Conservation (phyloP, 75 land plant species). For the Selaginella moellendorffii region DNA sequence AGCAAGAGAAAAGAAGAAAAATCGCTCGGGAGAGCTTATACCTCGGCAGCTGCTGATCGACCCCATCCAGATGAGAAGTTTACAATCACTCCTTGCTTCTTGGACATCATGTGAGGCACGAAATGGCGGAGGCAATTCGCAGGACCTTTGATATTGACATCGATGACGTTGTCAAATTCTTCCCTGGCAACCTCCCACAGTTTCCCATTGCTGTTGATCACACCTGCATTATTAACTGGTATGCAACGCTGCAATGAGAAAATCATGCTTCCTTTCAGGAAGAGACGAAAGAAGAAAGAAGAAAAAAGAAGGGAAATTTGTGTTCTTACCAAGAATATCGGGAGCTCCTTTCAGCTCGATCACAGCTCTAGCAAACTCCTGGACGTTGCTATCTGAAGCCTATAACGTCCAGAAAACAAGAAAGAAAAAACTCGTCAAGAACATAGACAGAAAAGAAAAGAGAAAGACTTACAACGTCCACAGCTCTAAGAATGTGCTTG, state of each 20-base stretch:
- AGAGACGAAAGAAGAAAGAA: too few relatives aligned
- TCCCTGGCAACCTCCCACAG: slow-evolving; percentile 69
- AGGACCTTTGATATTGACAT: slow-evolving; percentile 69
- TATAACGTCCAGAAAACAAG: slow-evolving; percentile 16
- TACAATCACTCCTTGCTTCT: slow-evolving; percentile 50
- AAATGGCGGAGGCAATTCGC: slow-evolving; percentile 69
- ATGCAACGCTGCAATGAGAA: not conserved
- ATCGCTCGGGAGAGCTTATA: slow-evolving; percentile 8
- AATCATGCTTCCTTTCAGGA: not conserved
- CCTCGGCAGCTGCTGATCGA: slow-evolving; percentile 73
- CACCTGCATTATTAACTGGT: slow-evolving; percentile 80
- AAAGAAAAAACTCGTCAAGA: not conserved
- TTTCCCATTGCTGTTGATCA: slow-evolving; percentile 59
- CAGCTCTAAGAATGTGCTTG: not conserved
- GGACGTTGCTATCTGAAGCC: slow-evolving; percentile 47
- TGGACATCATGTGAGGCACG: slow-evolving; percentile 47
- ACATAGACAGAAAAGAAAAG: slow-evolving; percentile 3
- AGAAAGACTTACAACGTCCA: not conserved
- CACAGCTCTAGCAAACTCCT: slow-evolving; percentile 44
- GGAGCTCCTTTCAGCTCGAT: slow-evolving; percentile 46
- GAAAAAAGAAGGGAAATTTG: not conserved
- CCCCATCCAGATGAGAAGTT: slow-evolving; percentile 95
- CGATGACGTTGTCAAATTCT: slow-evolving; percentile 72
- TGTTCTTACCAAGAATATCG: slow-evolving; percentile 52
- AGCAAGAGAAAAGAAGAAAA: not conserved